Base-by-base conservation (phyloP, 805 yeast genomes). In the Lipomyces starkeyi region DNA sequence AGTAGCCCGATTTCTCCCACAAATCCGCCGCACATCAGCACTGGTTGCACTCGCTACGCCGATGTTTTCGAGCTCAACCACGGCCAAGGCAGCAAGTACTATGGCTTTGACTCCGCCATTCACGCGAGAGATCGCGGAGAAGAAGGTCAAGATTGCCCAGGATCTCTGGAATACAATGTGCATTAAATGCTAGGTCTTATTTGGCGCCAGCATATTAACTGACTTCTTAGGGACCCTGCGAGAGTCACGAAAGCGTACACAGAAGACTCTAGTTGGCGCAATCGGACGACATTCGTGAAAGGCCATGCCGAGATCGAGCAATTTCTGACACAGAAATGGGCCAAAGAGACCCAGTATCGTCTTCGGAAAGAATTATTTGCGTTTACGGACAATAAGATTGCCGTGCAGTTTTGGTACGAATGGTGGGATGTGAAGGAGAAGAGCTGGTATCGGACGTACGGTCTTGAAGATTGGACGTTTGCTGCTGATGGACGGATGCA, bases 331-430 rank as follows among this genome's bases (percentile, higher is more conserved):
- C 64, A 57, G 35, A 69, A 69, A 52, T 69, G 72, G 72, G 62
- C 67, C 17, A 57, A 14, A 9, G 72, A 69, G 68, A 32, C 37
- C 27, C 52, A 55, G 52, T 69, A 69, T 62, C 40, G 57, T 37
- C 68, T 69, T 13, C 70, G 72, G 17, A 69, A 69, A 61, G 72
- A 69, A 54, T 53, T 69, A 35, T 69, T 69, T 47, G 59, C 70
- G 52, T 69, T 59, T 53, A 47, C 59, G 13, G 65, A 58, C 11
- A 69, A 64, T 59, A 58, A 64, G 63, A 69, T 69, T 49, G 72
- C 72, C 11, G 72, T 69, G 25, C 70, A 69, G 58, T 69, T 69
- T 52, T 69, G 72, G 72, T 69, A 69, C 47, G 72, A 69, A 40
- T 69, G 69, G 69, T n/a, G 11, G n/a, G 52, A 66, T 47, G 55